Conservation (phyloP, 2,329 filamentous ascomycete species). For the Penicillium sp. region DNA sequence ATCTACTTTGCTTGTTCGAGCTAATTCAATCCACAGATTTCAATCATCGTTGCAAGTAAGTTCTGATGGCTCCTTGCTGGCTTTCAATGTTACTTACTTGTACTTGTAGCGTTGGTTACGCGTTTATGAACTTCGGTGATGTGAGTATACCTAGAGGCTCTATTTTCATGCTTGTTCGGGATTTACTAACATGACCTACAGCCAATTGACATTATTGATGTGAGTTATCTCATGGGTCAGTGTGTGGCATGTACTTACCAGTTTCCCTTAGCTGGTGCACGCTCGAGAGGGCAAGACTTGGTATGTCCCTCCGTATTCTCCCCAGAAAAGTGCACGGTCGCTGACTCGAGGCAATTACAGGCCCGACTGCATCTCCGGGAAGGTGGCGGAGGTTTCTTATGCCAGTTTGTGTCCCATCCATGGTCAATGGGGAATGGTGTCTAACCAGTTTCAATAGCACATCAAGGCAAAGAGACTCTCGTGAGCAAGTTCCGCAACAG, state of each 20-base stretch:
- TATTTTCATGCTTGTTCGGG: not conserved
- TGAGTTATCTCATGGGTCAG: slow-evolving; percentile 38
- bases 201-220: slow-evolving; percentile 71
- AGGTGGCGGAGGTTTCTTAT: slow-evolving; percentile 87
- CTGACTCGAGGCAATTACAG: slow-evolving; percentile 44
- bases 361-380: slow-evolving; percentile 67
- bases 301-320: slow-evolving; percentile 37
- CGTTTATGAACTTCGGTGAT: slow-evolving; percentile 91
- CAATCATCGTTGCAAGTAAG: slow-evolving; percentile 77
- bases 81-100: not conserved
- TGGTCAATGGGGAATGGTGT: not conserved
- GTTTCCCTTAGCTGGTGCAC: slow-evolving; percentile 62
- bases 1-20: not conserved
- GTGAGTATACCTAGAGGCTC: slow-evolving; percentile 46
- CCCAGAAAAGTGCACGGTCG: slow-evolving; percentile 1
- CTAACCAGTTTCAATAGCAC: slow-evolving; percentile 54
- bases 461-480: slow-evolving; percentile 87
- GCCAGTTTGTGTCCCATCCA: slow-evolving; percentile 63
- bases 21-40: slow-evolving; percentile 55
- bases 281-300: slow-evolving; percentile 69
- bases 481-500: slow-evolving; percentile 97
- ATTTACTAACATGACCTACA: slow-evolving; percentile 44
- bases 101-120: slow-evolving; percentile 76
- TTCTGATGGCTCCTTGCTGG: slow-evolving; percentile 13
- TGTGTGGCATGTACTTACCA: slow-evolving; percentile 2